Evolutionary conservation across 495 filamentous ascomycete genomes (phyloP).

Genomic region (Aeminium ludgeri): DNA sequence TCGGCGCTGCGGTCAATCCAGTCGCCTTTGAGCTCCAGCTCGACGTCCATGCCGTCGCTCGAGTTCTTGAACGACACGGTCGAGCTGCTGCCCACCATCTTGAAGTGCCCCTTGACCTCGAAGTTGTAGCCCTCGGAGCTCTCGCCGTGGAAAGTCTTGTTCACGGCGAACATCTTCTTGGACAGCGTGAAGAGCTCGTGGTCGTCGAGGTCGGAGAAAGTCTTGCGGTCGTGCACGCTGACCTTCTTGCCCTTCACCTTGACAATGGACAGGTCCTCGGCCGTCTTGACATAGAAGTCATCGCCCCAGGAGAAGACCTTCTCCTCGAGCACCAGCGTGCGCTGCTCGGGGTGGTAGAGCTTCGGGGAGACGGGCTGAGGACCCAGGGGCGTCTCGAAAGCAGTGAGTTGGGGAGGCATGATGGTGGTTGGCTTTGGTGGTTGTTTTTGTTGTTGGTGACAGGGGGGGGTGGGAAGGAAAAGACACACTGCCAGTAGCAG

Average conservation of each 20-base stretch:
- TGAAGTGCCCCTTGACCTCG: conserved; percentile 12
- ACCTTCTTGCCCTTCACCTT: conserved; percentile 12
- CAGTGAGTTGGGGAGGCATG: conserved; percentile 6
- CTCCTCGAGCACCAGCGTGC: conserved; percentile 12
- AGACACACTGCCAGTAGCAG: not conserved
- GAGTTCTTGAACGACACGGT: conserved; percentile 11
- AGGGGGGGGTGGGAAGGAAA: not conserved
- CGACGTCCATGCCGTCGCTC: conserved; percentile 5
- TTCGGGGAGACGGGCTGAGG: conserved; percentile 7
- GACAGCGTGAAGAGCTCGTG: conserved; percentile 14
- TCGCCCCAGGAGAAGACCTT: conserved; percentile 12
- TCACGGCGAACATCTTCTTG: conserved; percentile 11
- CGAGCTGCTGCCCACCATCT: conserved; percentile 5
- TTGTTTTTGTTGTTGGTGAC: no score
- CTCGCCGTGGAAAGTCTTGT: conserved; percentile 10
- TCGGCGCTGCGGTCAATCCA: conserved; percentile 10
- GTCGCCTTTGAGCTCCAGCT: conserved; percentile 13
- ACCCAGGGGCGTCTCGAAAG: conserved; percentile 9
- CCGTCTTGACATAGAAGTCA: conserved; percentile 12
- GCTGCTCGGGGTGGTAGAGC: conserved; percentile 10
- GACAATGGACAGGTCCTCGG: conserved; percentile 7
- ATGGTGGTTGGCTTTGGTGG: not conserved
- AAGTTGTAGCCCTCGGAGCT: conserved; percentile 7
- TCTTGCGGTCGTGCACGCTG: conserved; percentile 5
- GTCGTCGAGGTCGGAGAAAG: conserved; percentile 7